phyloP scores from a whole-genome alignment of 2,329 filamentous ascomycete species.

The Paecilomyces variotii region DNA sequence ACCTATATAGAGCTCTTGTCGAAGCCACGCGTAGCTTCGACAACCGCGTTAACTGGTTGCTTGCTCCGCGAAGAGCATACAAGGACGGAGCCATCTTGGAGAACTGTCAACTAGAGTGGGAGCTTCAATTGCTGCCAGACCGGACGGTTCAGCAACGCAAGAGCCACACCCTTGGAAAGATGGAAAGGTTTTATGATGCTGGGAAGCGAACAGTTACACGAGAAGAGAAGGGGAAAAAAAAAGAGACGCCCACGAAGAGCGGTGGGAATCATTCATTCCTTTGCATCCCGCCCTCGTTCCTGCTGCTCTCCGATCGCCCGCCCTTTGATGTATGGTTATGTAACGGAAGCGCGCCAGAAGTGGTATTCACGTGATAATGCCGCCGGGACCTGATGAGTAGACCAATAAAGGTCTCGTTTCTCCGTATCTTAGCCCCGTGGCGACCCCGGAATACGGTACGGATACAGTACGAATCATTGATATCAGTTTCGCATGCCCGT shows the following conservation, averaged over 20 bases:
- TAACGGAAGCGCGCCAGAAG: not conserved
- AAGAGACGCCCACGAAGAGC: not conserved
- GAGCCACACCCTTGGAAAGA: not conserved
- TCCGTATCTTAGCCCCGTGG: not conserved
- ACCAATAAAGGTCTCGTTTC: not conserved
- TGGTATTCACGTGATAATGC: not conserved
- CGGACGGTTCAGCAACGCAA: not conserved
- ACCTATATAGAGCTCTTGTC: not conserved
- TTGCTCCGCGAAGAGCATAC: not conserved
- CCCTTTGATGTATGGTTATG: not conserved
- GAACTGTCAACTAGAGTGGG: not conserved
- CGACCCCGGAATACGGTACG: not conserved
- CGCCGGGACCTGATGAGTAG: not conserved
- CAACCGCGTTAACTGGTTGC: not conserved
- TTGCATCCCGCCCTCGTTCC: not conserved
- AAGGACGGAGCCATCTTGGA: not conserved
- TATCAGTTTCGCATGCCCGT: not conserved
- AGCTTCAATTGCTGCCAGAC: not conserved
- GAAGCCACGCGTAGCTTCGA: not conserved
- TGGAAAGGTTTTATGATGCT: not conserved
- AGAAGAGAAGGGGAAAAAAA: not conserved
- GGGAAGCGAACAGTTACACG: not conserved
- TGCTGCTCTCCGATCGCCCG: not conserved
- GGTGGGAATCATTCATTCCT: not conserved
- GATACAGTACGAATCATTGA: not conserved